Base-by-base conservation (phyloP, 257 asterid genomes). In the Solanum pennellii region DNA sequence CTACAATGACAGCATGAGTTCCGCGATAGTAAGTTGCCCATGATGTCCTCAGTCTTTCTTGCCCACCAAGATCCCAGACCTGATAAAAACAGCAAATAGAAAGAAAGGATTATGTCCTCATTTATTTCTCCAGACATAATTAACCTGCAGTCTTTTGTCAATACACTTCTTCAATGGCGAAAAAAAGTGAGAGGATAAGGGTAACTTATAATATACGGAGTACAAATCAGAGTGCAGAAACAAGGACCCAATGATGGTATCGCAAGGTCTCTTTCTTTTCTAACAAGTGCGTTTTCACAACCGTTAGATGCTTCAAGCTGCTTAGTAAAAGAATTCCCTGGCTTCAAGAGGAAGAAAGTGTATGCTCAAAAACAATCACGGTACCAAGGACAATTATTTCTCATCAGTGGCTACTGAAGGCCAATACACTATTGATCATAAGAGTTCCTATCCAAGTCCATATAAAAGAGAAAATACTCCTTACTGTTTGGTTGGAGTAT, bases 11-110 rank as follows among this genome's bases (percentile, higher is more conserved):
- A 23, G 99, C 99, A 65, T 97, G 99, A 52, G 99, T 97, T 83
- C 99, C 99, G 1, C 98, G 95, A 66, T 97, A 97, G 86, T 97
- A 97, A 3, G 99, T 96, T 29, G 99, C 93, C 99, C 98, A 97
- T 18, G 99, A 96, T 4, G 98, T 95, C 87, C 99, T 90, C 45
- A 96, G 94, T 88, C 99, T 92, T 6, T 97, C 99, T 88, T 97
- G 99, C 73, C 99, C 99, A 12, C 98, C 99, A 72, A 97, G 97
- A 94, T 96, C 99, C 98, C 98, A 95, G 33, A 95, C 98, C 98
- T 95, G 91, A 49, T 16, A 49, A 45, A 79, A 25, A 45, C 39
- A 45, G 16, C 65, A 47, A 45, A 27, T 16, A 80, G 68, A 47
- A 9, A 27, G 68, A 18, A 29, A 27, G 18, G 29, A 45, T 18